Evolutionary conservation across 805 yeast genomes (phyloP).

Genomic region (Candida koratica): DNA sequence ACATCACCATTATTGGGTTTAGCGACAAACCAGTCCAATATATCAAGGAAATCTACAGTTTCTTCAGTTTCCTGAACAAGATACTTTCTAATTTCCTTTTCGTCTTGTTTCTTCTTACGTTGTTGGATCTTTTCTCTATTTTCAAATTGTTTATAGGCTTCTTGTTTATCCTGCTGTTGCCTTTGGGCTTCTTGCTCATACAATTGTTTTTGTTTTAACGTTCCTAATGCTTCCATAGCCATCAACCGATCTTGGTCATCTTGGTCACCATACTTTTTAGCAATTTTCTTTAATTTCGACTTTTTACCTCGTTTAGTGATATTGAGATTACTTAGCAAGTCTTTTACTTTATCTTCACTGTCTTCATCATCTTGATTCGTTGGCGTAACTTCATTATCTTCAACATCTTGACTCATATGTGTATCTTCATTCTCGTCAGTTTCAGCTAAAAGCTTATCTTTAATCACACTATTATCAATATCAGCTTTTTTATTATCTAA

Average conservation of each 20-base stretch:
- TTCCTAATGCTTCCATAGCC: conserved; percentile 80
- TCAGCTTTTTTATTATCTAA: conserved; percentile 36
- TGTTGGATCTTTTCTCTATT: conserved; percentile 32
- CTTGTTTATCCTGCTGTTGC: conserved; percentile 22
- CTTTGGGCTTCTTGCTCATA: conserved; percentile 19
- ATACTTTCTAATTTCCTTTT: conserved; percentile 44
- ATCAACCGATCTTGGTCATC: conserved; percentile 81
- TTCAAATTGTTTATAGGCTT: conserved; percentile 14
- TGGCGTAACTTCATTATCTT: conserved; percentile 3
- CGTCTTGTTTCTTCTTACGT: conserved; percentile 43
- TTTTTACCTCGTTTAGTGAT: conserved; percentile 68
- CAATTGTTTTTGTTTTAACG: conserved; percentile 53
- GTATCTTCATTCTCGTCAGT: conserved; percentile 9
- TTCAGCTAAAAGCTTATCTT: conserved; percentile 13
- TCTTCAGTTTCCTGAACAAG: conserved; percentile 28
- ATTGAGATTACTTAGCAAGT: conserved; percentile 10
- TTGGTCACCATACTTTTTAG: conserved; percentile 80
- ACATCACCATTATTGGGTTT: conserved; percentile 49
- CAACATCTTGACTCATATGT: conserved; percentile 9
- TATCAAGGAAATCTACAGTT: conserved; percentile 34
- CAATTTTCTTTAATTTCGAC: conserved; percentile 77
- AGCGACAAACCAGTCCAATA: conserved; percentile 42
- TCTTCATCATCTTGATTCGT: conserved; percentile 23
- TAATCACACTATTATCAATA: conserved; percentile 22
- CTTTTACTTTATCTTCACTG: conserved; percentile 11